A percentile compares a stretch with the other conserved stretches of the same genome.
These are phyloP conservation scores for Pleurotus salmoneostramineus DNA, from an alignment of 768 basidiomycete species.

Conservation along the genomic window DNA sequence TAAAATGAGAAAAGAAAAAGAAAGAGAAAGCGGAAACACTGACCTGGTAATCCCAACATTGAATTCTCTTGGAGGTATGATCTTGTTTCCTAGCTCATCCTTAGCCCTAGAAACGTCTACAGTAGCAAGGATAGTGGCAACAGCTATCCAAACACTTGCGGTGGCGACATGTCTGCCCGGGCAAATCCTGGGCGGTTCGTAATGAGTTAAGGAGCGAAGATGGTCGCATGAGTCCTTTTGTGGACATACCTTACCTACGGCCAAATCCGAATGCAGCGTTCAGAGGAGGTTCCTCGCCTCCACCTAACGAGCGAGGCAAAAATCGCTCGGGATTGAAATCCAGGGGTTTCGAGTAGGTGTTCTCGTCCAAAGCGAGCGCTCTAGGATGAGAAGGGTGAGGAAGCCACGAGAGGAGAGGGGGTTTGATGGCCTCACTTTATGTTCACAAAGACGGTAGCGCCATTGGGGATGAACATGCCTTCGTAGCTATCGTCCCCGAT, in stretches of 20 bases:
- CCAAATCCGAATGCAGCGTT: background rate
- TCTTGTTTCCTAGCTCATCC: constrained; percentile 35
- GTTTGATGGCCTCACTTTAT: constrained; percentile 20
- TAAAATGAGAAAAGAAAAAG: background rate
- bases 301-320: background rate
- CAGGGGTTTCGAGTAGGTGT: constrained; percentile 15
- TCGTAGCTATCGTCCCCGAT: constrained; percentile 26
- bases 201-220: background rate
- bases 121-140: constrained; percentile 37
- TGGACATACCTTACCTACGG: constrained; percentile 2
- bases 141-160: constrained; percentile 38
- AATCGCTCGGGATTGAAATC: constrained; percentile 1
- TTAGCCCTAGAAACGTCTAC: constrained; percentile 37
- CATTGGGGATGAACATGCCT: constrained; percentile 29
- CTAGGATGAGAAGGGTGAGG: background rate
- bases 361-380: background rate
- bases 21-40: constrained; percentile 12
- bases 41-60: constrained; percentile 43
- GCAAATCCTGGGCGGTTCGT: constrained; percentile 33
- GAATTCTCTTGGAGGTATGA: constrained; percentile 35
- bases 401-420: background rate
- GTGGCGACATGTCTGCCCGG: constrained; percentile 53
- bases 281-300: background rate
- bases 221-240: background rate
- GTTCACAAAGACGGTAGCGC: constrained; percentile 29